Conservation (phyloP, 176 grass and related monocot genomes). For the Zoysia pacifica region DNA sequence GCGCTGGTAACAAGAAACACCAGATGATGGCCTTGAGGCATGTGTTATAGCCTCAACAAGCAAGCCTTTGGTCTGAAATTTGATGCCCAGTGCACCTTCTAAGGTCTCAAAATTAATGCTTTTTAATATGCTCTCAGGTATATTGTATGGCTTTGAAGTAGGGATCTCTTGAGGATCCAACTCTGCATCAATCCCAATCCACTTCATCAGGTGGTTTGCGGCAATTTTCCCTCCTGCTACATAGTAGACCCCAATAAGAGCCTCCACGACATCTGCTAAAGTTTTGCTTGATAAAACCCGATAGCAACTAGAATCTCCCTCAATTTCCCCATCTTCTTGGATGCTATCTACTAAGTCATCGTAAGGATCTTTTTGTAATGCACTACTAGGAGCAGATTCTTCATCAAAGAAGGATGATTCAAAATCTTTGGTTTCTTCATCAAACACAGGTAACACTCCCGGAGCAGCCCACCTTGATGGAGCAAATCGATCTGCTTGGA, state of each 20-base stretch:
- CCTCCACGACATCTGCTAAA: constrained; percentile 96
- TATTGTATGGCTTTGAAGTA: constrained; percentile 69
- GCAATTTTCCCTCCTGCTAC: constrained; percentile 87
- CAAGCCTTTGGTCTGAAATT: constrained; percentile 80
- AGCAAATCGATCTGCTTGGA: constrained; percentile 96
- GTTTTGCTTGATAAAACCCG: constrained; percentile 98
- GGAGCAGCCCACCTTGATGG: constrained; percentile 98
- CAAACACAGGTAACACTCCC: constrained; percentile 94
- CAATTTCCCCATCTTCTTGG: constrained; percentile 90
- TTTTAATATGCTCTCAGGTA: constrained; percentile 84
- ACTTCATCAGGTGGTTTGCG: constrained; percentile 97
- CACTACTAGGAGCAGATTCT: constrained; percentile 45
- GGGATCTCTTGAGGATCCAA: constrained; percentile 76
- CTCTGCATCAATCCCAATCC: constrained; percentile 92
- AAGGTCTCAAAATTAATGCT: constrained; percentile 82
- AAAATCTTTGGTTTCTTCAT: constrained; percentile 84
- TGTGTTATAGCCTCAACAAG: constrained; percentile 94
- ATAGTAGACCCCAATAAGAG: constrained; percentile 96
- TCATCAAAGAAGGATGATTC: constrained; percentile 61
- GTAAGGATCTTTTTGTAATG: constrained; percentile 46
- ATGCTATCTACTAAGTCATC: constrained; percentile 70
- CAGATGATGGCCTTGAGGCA: constrained; percentile 92
- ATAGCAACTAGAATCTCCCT: constrained; percentile 92
- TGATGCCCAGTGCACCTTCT: constrained; percentile 66
- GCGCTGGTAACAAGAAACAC: constrained; percentile 95